Base-by-base conservation (phyloP, 139 green algal genomes). In the Auxenochlorella pyrenoidosa region DNA sequence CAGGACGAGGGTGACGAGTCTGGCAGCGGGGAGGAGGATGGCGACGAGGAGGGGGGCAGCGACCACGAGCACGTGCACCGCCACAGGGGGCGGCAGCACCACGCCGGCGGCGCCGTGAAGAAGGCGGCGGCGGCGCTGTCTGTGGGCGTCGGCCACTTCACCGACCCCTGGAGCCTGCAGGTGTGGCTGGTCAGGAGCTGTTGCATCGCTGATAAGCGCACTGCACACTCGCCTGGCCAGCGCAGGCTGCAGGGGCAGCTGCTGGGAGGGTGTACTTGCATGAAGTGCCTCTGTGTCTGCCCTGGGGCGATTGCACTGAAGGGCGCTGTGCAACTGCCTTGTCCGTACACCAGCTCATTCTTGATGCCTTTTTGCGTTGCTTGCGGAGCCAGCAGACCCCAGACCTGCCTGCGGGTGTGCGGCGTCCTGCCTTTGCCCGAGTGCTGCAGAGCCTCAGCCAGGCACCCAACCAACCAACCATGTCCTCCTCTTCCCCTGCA, bases 51-150 rank as follows among this genome's bases (percentile, higher is more conserved):
- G 30, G 90, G 91, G 32, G 88, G 82, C 30, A 86, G 92, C 36
- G 89, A 92, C 51, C 88, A 80, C n/a, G 83, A 93, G 72, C 90
- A 92, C 32, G 89, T 71, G 22, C 43, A 85, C 41, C 63, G 60
- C 28, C 79, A 85, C 40, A 41, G 34, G 2, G 72, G 63, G 26
- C 60, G 66, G 40, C 89, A 79, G 79, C 79, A 92, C 43, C 44
- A 47, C 22, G 38, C 19, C 22, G 79, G n/a, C 41, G 63, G 34
- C 5, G 82, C 84, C 0, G 84, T 91, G 28, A 92, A 92, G 44
- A 92, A 96, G 93, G 97, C 97, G 65, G 97, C 97, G n/a, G 97
- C 96, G 32, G 95, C 97, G 8, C 94, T 99, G 92, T 93, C 92
- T 6, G 95, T 99, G 6, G 95, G 95, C 15, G 92, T 98, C 18